These are phyloP conservation scores for Apocynum venetum DNA, from an alignment of 257 asterid species.

Conservation along the genomic window DNA sequence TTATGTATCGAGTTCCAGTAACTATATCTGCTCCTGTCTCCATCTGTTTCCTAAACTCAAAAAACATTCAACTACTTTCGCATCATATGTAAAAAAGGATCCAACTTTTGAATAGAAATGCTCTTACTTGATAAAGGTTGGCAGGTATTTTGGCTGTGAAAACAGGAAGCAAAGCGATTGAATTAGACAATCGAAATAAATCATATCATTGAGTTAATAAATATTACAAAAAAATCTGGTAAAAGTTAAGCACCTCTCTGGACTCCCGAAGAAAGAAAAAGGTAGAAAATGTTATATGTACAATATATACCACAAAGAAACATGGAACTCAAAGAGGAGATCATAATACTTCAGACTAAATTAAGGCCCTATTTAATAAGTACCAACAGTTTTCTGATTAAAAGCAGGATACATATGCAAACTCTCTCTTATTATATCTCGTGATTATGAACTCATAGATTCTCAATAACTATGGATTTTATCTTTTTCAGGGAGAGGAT, in stretches of 20 bases:
- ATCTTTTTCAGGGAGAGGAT: neutral
- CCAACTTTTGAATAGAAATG: slow-evolving; percentile 12
- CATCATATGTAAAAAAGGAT: slow-evolving; percentile 13
- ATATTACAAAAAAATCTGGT: neutral
- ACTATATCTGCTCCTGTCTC: slow-evolving; percentile 94
- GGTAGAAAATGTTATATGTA: no score
- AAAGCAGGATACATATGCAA: neutral
- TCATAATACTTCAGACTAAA: neutral
- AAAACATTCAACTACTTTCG: slow-evolving; percentile 19
- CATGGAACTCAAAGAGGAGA: neutral
- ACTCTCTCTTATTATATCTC: neutral
- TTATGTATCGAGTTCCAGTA: slow-evolving; percentile 93
- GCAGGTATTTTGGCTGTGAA: slow-evolving; percentile 87
- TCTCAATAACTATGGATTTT: neutral
- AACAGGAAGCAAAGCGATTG: slow-evolving; percentile 13
- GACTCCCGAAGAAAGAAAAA: no score
- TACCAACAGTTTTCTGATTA: neutral
- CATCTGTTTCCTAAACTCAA: slow-evolving; percentile 65
- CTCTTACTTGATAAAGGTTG: slow-evolving; percentile 85
- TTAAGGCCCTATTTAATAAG: neutral
- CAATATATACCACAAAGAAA: neutral
- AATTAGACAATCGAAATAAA: slow-evolving; percentile 17
- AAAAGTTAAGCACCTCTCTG: neutral
- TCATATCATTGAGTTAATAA: neutral
- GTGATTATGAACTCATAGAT: neutral